These are phyloP conservation scores for Aspergillus biplanus DNA, from an alignment of 495 filamentous ascomycete species.

Conservation along the genomic window DNA sequence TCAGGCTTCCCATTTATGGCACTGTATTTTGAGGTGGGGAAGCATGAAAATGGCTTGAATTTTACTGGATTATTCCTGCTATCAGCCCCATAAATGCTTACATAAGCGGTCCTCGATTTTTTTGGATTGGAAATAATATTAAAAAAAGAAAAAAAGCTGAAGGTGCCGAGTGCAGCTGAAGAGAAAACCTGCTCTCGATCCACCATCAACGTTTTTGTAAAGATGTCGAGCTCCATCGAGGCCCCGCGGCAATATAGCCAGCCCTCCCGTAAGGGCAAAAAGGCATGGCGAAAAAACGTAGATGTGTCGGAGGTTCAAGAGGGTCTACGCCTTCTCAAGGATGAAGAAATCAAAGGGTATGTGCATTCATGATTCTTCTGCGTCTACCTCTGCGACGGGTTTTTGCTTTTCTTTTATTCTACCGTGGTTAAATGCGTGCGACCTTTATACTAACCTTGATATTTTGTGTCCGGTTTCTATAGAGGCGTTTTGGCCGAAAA, in stretches of 20 bases:
- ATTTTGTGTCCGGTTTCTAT: background rate
- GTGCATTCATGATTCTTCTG: conserved; percentile 18
- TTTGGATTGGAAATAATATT: conserved; percentile 24
- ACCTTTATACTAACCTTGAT: conserved; percentile 12
- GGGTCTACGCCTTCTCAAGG: conserved; percentile 80
- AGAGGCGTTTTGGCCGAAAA: conserved; percentile 86
- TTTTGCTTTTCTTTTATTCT: background rate
- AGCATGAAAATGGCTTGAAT: too few species aligned
- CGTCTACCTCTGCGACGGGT: too few species aligned
- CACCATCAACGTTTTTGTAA: conserved; percentile 10
- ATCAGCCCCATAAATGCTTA: conserved; percentile 33
- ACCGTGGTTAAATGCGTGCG: background rate
- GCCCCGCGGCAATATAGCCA: conserved; percentile 71
- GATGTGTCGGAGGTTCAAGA: conserved; percentile 83
- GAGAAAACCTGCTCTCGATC: conserved; percentile 16
- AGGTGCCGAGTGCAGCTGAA: conserved; percentile 16
- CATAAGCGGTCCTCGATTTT: conserved; percentile 43
- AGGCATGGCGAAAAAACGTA: conserved; percentile 97
- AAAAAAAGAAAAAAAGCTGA: conserved; percentile 32
- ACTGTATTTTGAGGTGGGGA: too few species aligned
- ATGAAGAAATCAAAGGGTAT: conserved; percentile 88
- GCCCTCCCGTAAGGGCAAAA: conserved; percentile 94
- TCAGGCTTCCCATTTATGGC: too few species aligned
- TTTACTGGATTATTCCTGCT: too few species aligned
- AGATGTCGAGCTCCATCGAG: conserved; percentile 42